Base-by-base conservation (phyloP, 2,329 filamentous ascomycete species). In the Xylariaceae sp. region DNA sequence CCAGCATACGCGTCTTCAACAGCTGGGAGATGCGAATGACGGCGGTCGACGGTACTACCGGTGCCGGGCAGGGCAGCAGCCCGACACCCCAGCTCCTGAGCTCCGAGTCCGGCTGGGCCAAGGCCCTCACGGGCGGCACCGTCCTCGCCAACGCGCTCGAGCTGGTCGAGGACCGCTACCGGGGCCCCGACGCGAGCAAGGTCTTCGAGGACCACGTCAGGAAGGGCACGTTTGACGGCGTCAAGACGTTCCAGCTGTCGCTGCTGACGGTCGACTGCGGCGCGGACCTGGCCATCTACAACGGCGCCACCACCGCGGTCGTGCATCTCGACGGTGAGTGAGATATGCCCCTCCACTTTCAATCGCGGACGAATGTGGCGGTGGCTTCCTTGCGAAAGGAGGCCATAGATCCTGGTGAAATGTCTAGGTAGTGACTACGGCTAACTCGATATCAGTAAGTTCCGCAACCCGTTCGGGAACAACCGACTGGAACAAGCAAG, bases 131-230 rank as follows among this genome's bases (percentile, higher is more conserved):
- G 4, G 16, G 36, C 5, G 36, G 30, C 14, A 42, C 39, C 16
- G 21, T 38, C 14, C 11, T 42, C 16, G 22, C 19, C 12, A 42
- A 38, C 19, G 28, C 35, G 14, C 39, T 38, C 14, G 36, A 42
- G 17, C 12, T 36, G 12, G 22, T 42, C 18, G 35, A 40, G 19
- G 35, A 40, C 29, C 15, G n/a, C 14, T 38, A 38, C 19, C 32
- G 35, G 7, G 28, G 33, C 3, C 11, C 17, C 2, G 24, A 17
- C 13, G 15, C 22, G 4, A 40, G 35, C 21, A 14, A 36, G 5
- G 8, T 34, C 14, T 43, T 43, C 19, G n/a, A 15, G n/a, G 16
- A 19, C 7, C 12, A 28, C 5, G 23, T 36, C 14, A 16, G 21
- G 19, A 17, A 26, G 3, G 33, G 33, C 4, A 24, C 7, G 13